Base-by-base conservation (phyloP, 1,284 basidiomycete genomes). In the Ganoderma resinaceum region DNA sequence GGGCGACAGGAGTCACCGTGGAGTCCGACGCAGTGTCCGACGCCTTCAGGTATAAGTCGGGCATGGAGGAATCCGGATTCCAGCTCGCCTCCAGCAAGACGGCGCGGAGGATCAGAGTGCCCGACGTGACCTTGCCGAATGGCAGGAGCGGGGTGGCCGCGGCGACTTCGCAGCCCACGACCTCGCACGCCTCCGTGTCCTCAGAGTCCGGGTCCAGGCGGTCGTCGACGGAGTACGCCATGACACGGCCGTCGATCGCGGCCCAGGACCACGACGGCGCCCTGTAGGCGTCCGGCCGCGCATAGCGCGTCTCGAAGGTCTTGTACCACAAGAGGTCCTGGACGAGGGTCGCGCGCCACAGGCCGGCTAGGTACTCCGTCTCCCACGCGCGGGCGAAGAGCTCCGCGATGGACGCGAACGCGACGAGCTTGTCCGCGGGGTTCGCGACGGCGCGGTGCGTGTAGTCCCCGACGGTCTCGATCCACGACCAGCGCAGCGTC, bases 201-300 rank as follows among this genome's bases (percentile, higher is more conserved):
- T 29, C 20, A 4, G 62, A 40, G 31, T 33, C 55, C 6, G 60
- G 37, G 63, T 70, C 65, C 5, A 70, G 52, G 11, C 68, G 61
- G 52, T 70, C 68, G 63, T 70, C 68, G 29, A 57, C 23, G 26
- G 62, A 62, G 20, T 42, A 55, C n/a, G 68, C 62, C 55, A 67
- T 43, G 31, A 70, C 64, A 8, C 46, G 61, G 12, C 70, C 70
- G 53, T 72, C 70, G 52, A 69, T 61, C 2, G 70, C 46, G 11
- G 71, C 71, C 71, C 71, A 72, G 12, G 71, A 70, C 68, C 68
- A 72, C 26, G 69, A 65, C 2, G 71, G 71, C 49, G 71, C 69
- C 5, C 68, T 49, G 43, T 65, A 63, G 8, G 26, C 14, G 1
- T 35, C 40, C 11, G 65, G 62, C 3, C 59, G 66, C 16, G 37